Evolutionary conservation across 495 filamentous ascomycete genomes (phyloP).

Genomic region (Glonium stellatum): DNA sequence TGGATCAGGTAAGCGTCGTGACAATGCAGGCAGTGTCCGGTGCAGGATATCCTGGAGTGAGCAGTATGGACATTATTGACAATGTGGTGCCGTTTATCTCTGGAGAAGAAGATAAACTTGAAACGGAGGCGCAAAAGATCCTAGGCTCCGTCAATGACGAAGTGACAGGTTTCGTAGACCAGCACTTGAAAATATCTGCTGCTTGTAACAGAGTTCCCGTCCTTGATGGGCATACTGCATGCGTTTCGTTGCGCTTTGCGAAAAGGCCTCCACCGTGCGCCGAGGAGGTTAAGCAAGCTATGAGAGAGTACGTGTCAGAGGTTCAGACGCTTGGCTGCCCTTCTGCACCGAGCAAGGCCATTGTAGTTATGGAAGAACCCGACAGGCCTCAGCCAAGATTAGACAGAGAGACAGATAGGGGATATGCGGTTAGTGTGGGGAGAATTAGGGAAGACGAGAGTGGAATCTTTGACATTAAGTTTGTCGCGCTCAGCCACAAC

Average conservation of each 20-base stretch:
- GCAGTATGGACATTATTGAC: slow-evolving; percentile 43
- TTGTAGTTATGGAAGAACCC: slow-evolving; percentile 41
- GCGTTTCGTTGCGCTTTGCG: slow-evolving; percentile 38
- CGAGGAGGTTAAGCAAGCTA: slow-evolving; percentile 38
- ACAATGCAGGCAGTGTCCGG: slow-evolving; percentile 43
- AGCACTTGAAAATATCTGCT: slow-evolving; percentile 34
- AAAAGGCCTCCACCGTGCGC: slow-evolving; percentile 35
- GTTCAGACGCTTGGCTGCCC: slow-evolving; percentile 40
- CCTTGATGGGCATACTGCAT: slow-evolving; percentile 41
- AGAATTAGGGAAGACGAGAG: slow-evolving; percentile 39
- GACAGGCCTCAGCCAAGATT: slow-evolving; percentile 41
- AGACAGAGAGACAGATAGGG: slow-evolving; percentile 40
- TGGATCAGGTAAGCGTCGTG: slow-evolving; percentile 38
- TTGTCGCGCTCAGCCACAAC: slow-evolving; percentile 43
- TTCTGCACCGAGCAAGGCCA: slow-evolving; percentile 36
- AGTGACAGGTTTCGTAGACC: slow-evolving; percentile 34
- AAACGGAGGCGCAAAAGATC: slow-evolving; percentile 41
- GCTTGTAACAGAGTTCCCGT: slow-evolving; percentile 41
- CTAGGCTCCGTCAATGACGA: slow-evolving; percentile 35
- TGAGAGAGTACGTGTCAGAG: slow-evolving; percentile 39
- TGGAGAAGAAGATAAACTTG: slow-evolving; percentile 42
- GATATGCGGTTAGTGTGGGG: slow-evolving; percentile 40
- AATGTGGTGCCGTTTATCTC: slow-evolving; percentile 42
- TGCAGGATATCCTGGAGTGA: slow-evolving; percentile 41
- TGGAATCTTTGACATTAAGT: slow-evolving; percentile 41